Conservation (phyloP, 768 basidiomycete species). For the Tulasnella sp. region DNA sequence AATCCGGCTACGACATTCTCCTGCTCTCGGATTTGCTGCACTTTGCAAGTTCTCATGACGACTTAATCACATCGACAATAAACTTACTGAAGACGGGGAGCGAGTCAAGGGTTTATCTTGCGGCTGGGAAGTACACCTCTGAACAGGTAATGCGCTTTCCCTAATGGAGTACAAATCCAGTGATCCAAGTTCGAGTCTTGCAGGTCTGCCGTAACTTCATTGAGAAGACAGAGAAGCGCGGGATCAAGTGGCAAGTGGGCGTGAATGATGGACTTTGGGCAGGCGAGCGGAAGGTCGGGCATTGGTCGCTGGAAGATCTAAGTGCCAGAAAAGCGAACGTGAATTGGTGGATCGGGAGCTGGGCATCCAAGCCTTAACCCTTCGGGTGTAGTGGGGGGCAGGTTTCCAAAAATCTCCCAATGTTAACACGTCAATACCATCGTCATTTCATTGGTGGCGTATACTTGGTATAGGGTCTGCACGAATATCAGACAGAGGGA, state of each 20-base stretch:
- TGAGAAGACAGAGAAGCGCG: neutral
- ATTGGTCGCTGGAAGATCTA: constrained; percentile 26
- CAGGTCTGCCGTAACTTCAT: constrained; percentile 29
- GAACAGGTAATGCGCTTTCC: neutral
- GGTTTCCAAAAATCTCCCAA: neutral
- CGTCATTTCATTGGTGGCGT: constrained; percentile 47
- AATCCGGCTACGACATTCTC: constrained; percentile 51
- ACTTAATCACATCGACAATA: constrained; percentile 50
- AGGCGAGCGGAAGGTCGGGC: constrained; percentile 22
- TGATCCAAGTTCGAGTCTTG: neutral
- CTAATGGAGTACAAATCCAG: neutral
- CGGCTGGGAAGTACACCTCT: constrained; percentile 47
- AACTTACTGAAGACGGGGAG: constrained; percentile 47
- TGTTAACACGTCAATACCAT: neutral
- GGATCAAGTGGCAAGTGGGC: constrained; percentile 24
- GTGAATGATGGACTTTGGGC: constrained; percentile 24
- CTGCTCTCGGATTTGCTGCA: constrained; percentile 72
- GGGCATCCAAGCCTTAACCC: neutral
- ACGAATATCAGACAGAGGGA: constrained; percentile 70
- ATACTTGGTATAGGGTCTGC: constrained; percentile 86
- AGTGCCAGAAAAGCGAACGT: constrained; percentile 28
- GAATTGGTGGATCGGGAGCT: constrained; percentile 30
- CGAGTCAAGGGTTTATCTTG: constrained; percentile 52
- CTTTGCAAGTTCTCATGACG: constrained; percentile 59
- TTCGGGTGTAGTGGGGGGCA: neutral